phyloP scores from a whole-genome alignment of 1,139 yeast species.

The Kodamaea plutei region DNA sequence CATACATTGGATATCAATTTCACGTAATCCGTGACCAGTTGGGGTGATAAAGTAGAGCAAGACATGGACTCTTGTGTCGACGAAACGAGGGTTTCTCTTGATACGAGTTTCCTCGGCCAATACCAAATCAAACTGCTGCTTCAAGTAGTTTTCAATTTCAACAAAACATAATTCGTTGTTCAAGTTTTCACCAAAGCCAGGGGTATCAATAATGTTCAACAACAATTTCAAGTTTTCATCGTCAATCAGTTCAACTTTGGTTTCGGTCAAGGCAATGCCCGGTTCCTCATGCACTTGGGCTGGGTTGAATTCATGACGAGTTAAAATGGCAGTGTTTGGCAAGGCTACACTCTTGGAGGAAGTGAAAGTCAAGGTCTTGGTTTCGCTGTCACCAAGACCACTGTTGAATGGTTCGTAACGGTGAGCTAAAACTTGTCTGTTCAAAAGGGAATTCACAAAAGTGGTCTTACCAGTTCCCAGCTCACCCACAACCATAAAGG shows the following conservation, averaged over 20 bases:
- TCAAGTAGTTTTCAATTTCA: conserved; percentile 71
- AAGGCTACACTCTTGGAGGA: conserved; percentile 46
- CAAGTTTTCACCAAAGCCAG: conserved; percentile 74
- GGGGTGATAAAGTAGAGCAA: conserved; percentile 69
- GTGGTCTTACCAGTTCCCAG: conserved; percentile 28
- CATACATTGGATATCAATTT: conserved; percentile 74
- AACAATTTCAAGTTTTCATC: conserved; percentile 70
- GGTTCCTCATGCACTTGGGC: conserved; percentile 50
- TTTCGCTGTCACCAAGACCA: conserved; percentile 24
- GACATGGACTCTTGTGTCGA: conserved; percentile 72
- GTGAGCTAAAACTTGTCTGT: conserved; percentile 57
- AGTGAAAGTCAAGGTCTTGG: conserved; percentile 49
- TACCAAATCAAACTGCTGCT: conserved; percentile 88
- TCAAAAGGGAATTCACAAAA: conserved; percentile 49
- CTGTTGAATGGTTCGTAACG: conserved; percentile 36
- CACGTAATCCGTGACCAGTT: conserved; percentile 75
- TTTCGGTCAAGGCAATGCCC: conserved; percentile 62
- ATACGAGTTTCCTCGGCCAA: conserved; percentile 88
- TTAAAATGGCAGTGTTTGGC: conserved; percentile 43
- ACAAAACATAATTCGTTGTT: conserved; percentile 61
- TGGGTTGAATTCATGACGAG: conserved; percentile 41
- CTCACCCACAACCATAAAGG: conserved; percentile 27
- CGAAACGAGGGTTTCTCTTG: conserved; percentile 78
- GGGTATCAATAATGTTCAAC: conserved; percentile 65
- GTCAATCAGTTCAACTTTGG: conserved; percentile 65